A percentile compares a stretch with the other conserved stretches of the same genome.
Conservation (phyloP, 108 stramenopile genomes). For the Skeletonema costatum region DNA sequence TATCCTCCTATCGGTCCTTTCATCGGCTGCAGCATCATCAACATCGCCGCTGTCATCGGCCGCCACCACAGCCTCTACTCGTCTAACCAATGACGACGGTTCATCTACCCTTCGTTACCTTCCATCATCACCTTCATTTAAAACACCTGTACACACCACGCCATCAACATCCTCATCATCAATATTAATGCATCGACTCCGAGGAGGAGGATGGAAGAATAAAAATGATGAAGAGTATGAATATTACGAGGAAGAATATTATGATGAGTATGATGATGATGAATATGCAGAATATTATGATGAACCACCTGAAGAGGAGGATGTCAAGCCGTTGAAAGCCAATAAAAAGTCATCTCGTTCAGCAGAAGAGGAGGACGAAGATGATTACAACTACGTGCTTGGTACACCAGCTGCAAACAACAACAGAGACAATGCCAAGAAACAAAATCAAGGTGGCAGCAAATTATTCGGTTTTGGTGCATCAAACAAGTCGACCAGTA, state of each 20-base stretch:
- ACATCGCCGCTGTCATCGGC: not conserved
- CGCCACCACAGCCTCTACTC: not conserved
- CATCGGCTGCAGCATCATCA: not conserved
- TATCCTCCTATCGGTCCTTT: not conserved
- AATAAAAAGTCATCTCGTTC: not conserved
- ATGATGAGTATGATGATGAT: not conserved
- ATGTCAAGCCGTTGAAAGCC: not conserved
- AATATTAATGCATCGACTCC: not conserved
- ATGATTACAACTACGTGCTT: not conserved
- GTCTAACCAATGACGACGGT: not conserved
- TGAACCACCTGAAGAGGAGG: not conserved
- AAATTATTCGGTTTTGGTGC: not conserved
- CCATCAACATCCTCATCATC: not conserved
- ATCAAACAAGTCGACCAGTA: not conserved
- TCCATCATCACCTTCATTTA: not conserved
- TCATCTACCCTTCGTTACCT: not conserved
- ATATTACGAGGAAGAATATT: not conserved
- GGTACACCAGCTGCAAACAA: not conserved
- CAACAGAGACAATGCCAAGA: not conserved
- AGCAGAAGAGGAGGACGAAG: not conserved
- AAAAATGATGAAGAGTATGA: conserved; percentile 1
- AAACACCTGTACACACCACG: not conserved
- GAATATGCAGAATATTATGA: not conserved
- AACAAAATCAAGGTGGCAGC: not conserved
- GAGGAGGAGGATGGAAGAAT: not conserved